phyloP scores from a whole-genome alignment of 2,329 filamentous ascomycete species.

The Pestalotiopsis fici region DNA sequence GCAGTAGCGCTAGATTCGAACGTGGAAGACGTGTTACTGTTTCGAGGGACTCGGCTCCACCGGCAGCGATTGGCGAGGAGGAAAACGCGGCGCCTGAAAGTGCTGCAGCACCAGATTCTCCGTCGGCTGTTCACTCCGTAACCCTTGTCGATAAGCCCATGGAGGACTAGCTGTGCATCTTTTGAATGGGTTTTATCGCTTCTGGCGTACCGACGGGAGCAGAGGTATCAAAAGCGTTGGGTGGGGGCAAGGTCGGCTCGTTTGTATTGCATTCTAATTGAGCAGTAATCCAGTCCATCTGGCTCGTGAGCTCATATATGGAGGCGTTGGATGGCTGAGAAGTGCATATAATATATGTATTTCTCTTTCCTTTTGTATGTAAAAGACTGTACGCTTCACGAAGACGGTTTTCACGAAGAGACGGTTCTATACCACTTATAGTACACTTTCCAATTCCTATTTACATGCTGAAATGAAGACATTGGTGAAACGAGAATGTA shows the following conservation, averaged over 20 bases:
- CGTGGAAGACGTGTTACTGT: slow-evolving; percentile 51
- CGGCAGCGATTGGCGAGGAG: slow-evolving; percentile 22
- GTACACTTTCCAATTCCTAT: background rate
- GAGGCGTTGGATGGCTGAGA: background rate
- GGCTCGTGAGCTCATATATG: background rate
- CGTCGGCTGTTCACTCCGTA: slow-evolving; percentile 38
- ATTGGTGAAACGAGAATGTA: too few relatives aligned
- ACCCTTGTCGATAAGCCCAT: slow-evolving; percentile 55
- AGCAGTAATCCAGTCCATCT: slow-evolving; percentile 5
- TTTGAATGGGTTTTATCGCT: slow-evolving; percentile 1
- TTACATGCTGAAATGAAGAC: background rate
- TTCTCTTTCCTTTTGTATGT: slow-evolving; percentile 7
- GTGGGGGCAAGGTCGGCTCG: background rate
- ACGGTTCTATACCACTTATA: slow-evolving; percentile 5
- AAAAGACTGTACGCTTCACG: slow-evolving; percentile 12
- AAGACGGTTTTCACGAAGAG: slow-evolving; percentile 9
- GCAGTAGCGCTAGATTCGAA: slow-evolving; percentile 53
- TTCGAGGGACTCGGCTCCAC: slow-evolving; percentile 26
- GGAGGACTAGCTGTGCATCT: slow-evolving; percentile 41
- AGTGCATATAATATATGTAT: background rate
- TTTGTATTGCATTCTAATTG: slow-evolving; percentile 4
- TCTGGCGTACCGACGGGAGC: background rate
- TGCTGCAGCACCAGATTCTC: background rate
- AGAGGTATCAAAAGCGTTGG: background rate
- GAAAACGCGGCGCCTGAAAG: slow-evolving; percentile 16